phyloP scores from a whole-genome alignment of 495 filamentous ascomycete genomes.

The Penicillium coffeae region DNA sequence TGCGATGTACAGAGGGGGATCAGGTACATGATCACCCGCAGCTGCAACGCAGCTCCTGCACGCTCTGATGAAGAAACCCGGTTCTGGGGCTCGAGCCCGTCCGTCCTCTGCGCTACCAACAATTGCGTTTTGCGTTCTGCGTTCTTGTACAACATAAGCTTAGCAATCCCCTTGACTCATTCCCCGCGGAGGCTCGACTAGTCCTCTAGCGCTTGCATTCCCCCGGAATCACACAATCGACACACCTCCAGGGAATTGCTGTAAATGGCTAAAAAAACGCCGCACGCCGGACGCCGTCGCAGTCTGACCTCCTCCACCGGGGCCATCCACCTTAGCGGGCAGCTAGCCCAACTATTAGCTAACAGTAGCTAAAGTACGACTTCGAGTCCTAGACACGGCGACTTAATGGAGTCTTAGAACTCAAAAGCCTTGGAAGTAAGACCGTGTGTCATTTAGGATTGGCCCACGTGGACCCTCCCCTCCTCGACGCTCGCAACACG shows the following conservation, averaged over 20 bases:
- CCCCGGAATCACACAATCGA: not conserved
- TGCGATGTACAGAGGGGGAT: not conserved
- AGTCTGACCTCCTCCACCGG: no score
- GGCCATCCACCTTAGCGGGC: no score
- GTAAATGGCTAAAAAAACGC: no score
- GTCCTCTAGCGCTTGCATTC: no score
- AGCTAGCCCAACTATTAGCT: not conserved
- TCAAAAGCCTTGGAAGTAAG: not conserved
- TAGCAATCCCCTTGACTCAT: not conserved
- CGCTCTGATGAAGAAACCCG: constrained; percentile 1
- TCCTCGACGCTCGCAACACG: no score
- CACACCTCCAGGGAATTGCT: no score
- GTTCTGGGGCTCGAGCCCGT: constrained; percentile 3
- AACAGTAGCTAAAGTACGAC: not conserved
- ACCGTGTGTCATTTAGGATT: not conserved
- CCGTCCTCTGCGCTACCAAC: no score
- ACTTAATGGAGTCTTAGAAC: no score
- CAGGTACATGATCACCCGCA: constrained; percentile 2
- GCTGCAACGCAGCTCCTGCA: not conserved
- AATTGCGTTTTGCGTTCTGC: no score
- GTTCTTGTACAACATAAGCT: no score
- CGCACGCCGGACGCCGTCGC: no score
- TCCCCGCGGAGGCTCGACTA: not conserved
- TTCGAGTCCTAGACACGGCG: no score
- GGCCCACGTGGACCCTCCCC: not conserved